phyloP scores from a whole-genome alignment of 2,329 filamentous ascomycete genomes.

The Fusarium sp. region DNA sequence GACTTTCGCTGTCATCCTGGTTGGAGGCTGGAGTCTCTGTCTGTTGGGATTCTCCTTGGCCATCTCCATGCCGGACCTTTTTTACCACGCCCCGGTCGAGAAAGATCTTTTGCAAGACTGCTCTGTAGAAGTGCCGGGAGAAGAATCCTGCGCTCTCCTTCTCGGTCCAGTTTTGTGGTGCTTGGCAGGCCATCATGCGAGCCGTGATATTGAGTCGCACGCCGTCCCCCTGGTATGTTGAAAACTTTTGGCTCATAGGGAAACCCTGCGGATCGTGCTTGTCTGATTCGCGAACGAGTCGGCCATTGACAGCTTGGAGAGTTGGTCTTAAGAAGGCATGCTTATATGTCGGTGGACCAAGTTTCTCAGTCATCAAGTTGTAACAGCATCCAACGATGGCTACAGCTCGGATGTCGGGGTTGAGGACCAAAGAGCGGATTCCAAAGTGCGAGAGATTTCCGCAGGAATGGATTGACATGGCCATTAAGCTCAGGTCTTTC shows the following conservation, averaged over 20 bases:
- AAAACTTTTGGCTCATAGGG: constrained; percentile 84
- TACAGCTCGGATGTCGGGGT: constrained; percentile 86
- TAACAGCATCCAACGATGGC: constrained; percentile 99
- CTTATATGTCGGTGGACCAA: constrained; percentile 89
- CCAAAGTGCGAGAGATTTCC: constrained; percentile 97
- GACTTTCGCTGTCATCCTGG: constrained; percentile 50
- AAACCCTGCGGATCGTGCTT: constrained; percentile 91
- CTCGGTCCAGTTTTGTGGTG: constrained; percentile 89
- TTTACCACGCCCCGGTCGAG: constrained; percentile 83
- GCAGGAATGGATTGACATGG: constrained; percentile 95
- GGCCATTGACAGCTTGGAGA: constrained; percentile 74
- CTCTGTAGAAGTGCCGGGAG: constrained; percentile 91
- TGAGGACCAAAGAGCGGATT: constrained; percentile 85
- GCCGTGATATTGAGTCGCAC: constrained; percentile 94
- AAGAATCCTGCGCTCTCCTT: constrained; percentile 89
- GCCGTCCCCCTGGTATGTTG: constrained; percentile 68
- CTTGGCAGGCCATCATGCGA: constrained; percentile 98
- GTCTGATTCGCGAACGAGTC: constrained; percentile 74
- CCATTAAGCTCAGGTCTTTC: constrained; percentile 73
- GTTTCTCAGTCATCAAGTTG: constrained; percentile 91
- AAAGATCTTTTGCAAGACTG: constrained; percentile 91
- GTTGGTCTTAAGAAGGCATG: constrained; percentile 79
- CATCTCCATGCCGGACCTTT: constrained; percentile 61
- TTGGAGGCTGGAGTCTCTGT: constrained; percentile 16
- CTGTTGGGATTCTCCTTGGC: constrained; percentile 43